Base-by-base conservation (phyloP, 345 rosid species). In the Populus simonii region DNA sequence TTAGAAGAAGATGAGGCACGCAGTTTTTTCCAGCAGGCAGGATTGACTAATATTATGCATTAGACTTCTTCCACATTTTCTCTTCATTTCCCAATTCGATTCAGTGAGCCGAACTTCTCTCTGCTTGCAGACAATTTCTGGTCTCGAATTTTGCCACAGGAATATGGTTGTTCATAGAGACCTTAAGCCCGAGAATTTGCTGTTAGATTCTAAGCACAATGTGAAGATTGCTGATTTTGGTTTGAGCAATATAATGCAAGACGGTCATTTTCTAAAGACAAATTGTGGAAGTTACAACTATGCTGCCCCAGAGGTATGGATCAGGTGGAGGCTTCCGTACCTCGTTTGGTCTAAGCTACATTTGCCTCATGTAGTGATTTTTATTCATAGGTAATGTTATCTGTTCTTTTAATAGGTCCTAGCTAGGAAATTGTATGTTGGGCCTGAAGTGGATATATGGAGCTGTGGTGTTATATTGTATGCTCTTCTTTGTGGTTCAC, bases 181-280 rank as follows among this genome's bases (percentile, higher is more conserved):
- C 80, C 96, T 94, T 68, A 94, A 92, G 85, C 97, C 96, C 68
- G 98, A 94, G 74, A 94, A 92, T 83, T 85, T 94, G 80, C 96
- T 94, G 72, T 79, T 94, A 80, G 98, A 89, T 83, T 90, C 92
- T 25, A 92, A 87, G 78, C 83, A 90, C 77, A 91, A 92, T 65
- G 94, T 94, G 75, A 94, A 92, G 82, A 91, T 94, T 80, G 94
- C 93, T 81, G 98, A 92, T 88, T 94, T 94, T 83, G 98, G 97
- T 31, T 81, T 91, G 78, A 92, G 96, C 87, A 94, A 91, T 78
- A 78, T 91, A 73, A 90, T 91, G 93, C 86, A 89, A 74, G 97
- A 91, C 85, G 97, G 97, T 70, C 92, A 89, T 81, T 91, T 92
- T 79, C 81, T 94, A 75, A 92, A 90, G 85, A 91, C 94, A 67